phyloP scores from a whole-genome alignment of 768 basidiomycete genomes.

The Zangia roseola region DNA sequence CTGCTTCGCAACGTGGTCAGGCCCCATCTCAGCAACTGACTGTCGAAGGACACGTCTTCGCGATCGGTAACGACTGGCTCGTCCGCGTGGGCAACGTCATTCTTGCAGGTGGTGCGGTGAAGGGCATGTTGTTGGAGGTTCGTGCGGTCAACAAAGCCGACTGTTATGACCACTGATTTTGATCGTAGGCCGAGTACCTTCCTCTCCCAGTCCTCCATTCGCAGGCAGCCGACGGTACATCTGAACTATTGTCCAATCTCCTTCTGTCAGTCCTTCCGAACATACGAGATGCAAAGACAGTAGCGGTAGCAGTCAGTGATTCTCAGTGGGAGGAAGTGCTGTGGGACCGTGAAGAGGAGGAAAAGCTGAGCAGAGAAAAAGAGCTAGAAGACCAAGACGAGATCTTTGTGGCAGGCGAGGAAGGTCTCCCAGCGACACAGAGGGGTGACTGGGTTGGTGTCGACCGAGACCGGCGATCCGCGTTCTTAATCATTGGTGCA shows the following conservation, averaged over 20 bases:
- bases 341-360: slow-evolving; percentile 71
- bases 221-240: slow-evolving; percentile 62
- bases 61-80: slow-evolving; percentile 80
- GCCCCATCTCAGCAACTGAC: slow-evolving; percentile 59
- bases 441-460: slow-evolving; percentile 75
- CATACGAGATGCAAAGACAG: slow-evolving; percentile 67
- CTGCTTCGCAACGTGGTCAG: slow-evolving; percentile 44
- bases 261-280: slow-evolving; percentile 74
- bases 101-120: slow-evolving; percentile 69
- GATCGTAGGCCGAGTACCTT: slow-evolving; percentile 74
- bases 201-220: slow-evolving; percentile 70
- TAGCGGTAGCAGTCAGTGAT: slow-evolving; percentile 76
- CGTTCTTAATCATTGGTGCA: slow-evolving; percentile 77
- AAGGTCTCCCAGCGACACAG: slow-evolving; percentile 46
- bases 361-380: slow-evolving; percentile 29
- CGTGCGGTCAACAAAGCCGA: slow-evolving; percentile 7
- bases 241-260: slow-evolving; percentile 72
- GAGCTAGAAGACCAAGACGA: slow-evolving; percentile 40
- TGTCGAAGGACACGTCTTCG: slow-evolving; percentile 72
- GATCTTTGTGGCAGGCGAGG: slow-evolving; percentile 62
- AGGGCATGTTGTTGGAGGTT: slow-evolving; percentile 86
- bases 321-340: slow-evolving; percentile 80
- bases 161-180: not conserved
- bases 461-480: slow-evolving; percentile 76
- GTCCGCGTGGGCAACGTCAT: slow-evolving; percentile 78